Conservation (phyloP, 2,329 filamentous ascomycete species). For the Neopestalotiopsis clavispora region DNA sequence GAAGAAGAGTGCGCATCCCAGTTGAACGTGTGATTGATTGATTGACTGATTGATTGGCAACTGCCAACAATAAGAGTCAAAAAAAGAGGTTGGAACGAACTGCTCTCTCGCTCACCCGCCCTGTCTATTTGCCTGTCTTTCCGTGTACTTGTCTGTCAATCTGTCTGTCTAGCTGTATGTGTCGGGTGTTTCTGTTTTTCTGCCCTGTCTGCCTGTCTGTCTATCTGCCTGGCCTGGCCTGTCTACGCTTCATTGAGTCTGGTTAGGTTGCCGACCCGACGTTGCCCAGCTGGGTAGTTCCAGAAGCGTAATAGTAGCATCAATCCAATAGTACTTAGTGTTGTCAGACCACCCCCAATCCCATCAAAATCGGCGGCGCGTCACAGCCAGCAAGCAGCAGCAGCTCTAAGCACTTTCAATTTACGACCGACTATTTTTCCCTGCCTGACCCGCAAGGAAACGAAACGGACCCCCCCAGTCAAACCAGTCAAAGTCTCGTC, state of each 20-base stretch:
- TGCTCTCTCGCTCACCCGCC: no score
- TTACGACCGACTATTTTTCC: not conserved
- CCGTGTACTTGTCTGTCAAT: no score
- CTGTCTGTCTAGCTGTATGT: no score
- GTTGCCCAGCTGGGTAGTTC: not conserved
- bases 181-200: no score
- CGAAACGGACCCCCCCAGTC: not conserved
- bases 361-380: constrained; percentile 1
- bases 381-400: not conserved
- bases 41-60: no score
- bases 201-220: not conserved
- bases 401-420: not conserved
- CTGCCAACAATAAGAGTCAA: no score
- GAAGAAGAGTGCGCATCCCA: no score
- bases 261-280: not conserved
- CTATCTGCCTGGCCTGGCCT: not conserved
- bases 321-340: not conserved
- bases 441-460: constrained; percentile 2
- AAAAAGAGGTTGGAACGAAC: no score
- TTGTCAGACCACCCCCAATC: not conserved
- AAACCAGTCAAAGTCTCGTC: constrained; percentile 2
- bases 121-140: no score
- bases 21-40: no score
- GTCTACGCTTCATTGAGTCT: not conserved
- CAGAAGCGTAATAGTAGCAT: no score